Evolutionary conservation across 2,329 filamentous ascomycete species (phyloP).

Genomic region (Venturia carpophila): DNA sequence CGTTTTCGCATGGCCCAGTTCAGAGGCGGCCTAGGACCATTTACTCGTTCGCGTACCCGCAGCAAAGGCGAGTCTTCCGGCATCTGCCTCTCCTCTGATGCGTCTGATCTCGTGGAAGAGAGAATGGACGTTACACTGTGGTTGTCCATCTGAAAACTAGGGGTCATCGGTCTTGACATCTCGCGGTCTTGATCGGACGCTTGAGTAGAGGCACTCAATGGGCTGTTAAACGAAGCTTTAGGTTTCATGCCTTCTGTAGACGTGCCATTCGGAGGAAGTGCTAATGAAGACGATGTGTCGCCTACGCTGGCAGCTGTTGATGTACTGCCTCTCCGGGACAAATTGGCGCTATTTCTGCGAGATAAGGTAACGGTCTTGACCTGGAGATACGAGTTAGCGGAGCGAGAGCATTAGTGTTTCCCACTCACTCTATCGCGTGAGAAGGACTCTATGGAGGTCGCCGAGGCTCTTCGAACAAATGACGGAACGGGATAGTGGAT

Average conservation of each 20-base stretch:
- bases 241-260: not conserved
- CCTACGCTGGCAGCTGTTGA: not conserved
- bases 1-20: conserved; percentile 37
- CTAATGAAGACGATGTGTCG: not conserved
- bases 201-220: conserved; percentile 1
- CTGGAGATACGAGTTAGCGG: conserved; percentile 18
- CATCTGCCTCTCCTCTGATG: conserved; percentile 20
- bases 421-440: conserved; percentile 26
- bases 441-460: conserved; percentile 28
- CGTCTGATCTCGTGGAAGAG: conserved; percentile 12
- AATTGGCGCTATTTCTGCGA: conserved; percentile 19
- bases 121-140: conserved; percentile 12
- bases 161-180: not conserved
- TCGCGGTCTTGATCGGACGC: not conserved
- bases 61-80: conserved; percentile 30
- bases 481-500: not conserved
- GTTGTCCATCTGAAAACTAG: not conserved
- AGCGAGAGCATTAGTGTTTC: not conserved
- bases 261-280: not conserved
- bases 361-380: conserved; percentile 26
- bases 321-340: not conserved
- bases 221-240: not conserved
- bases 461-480: conserved; percentile 27
- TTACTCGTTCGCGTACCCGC: conserved; percentile 19
- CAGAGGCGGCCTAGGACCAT: conserved; percentile 32